Evolutionary conservation across 805 yeast species (phyloP).

Genomic region (Candida adriatica): DNA sequence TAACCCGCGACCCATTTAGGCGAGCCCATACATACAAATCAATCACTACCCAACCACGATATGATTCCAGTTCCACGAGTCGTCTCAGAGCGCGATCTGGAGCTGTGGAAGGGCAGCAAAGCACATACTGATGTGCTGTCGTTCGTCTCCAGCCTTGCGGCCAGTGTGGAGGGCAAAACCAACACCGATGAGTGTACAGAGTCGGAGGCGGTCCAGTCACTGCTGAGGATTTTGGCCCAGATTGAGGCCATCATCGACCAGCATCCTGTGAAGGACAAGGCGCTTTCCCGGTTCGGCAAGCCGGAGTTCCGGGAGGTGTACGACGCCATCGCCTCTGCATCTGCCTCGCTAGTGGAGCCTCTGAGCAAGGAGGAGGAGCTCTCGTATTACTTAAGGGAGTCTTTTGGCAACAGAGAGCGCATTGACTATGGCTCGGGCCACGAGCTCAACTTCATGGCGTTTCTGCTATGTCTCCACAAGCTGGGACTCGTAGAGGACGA

Average conservation of each 20-base stretch:
- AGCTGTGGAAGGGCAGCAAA: constrained; percentile 46
- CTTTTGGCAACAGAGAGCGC: constrained; percentile 80
- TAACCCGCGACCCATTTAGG: no score
- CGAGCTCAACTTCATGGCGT: constrained; percentile 76
- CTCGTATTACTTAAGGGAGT: constrained; percentile 51
- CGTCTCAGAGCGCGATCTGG: constrained; percentile 51
- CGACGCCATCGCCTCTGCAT: constrained; percentile 43
- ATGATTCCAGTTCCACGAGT: constrained; percentile 47
- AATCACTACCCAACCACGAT: no score
- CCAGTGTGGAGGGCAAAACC: constrained; percentile 54
- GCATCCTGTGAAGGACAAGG: constrained; percentile 68
- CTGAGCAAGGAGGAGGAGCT: constrained; percentile 33
- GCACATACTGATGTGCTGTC: constrained; percentile 43
- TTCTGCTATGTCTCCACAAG: constrained; percentile 47
- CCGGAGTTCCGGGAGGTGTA: constrained; percentile 80
- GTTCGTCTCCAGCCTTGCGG: constrained; percentile 54
- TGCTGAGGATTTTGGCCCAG: constrained; percentile 37
- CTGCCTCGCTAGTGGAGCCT: constrained; percentile 14
- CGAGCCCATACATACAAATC: no score
- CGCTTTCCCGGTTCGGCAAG: constrained; percentile 80
- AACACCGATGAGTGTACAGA: constrained; percentile 41
- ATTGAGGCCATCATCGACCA: constrained; percentile 38
- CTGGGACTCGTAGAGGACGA: constrained; percentile 37
- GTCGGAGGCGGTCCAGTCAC: constrained; percentile 26
- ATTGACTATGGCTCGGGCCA: constrained; percentile 98